A percentile compares a stretch with the other conserved stretches of the same genome.
phyloP scores from a whole-genome alignment of 1,284 basidiomycete species.

The Cryptococcus sp. region DNA sequence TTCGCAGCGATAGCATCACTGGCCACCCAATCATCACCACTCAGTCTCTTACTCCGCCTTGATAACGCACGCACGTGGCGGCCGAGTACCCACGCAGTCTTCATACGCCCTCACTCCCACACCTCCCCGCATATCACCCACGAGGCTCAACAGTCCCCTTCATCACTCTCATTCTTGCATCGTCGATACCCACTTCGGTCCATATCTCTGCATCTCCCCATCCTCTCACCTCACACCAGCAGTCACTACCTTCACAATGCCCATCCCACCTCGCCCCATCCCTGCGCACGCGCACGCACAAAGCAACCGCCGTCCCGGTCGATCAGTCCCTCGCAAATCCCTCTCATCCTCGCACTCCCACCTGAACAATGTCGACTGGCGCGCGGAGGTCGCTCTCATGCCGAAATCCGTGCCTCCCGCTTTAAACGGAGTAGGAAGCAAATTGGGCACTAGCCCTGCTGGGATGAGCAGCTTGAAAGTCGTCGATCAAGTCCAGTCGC shows the following conservation, averaged over 20 bases:
- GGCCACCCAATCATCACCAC: no score
- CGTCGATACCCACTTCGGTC: no score
- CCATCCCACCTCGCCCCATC: constrained; percentile 3
- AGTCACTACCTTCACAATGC: constrained; percentile 4
- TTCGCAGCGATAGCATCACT: no score
- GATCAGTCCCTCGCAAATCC: constrained; percentile 25
- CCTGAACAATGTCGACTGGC: constrained; percentile 28
- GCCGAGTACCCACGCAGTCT: no score
- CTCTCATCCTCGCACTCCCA: constrained; percentile 7
- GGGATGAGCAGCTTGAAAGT: constrained; percentile 4
- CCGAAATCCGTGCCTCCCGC: constrained; percentile 15
- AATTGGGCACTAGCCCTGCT: neutral
- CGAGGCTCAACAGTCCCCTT: no score
- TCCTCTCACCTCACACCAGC: constrained; percentile 35
- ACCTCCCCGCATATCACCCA: no score
- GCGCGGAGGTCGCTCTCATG: constrained; percentile 39
- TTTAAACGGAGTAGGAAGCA: neutral
- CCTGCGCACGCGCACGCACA: constrained; percentile 11
- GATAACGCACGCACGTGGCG: no score
- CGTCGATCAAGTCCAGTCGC: constrained; percentile 4
- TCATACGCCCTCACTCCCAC: no score
- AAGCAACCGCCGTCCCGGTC: constrained; percentile 22
- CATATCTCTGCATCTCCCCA: neutral
- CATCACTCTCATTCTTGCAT: no score
- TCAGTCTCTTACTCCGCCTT: no score